Evolutionary conservation across 306 rosid species (phyloP).

Genomic region (Luffa aegyptiaca): DNA sequence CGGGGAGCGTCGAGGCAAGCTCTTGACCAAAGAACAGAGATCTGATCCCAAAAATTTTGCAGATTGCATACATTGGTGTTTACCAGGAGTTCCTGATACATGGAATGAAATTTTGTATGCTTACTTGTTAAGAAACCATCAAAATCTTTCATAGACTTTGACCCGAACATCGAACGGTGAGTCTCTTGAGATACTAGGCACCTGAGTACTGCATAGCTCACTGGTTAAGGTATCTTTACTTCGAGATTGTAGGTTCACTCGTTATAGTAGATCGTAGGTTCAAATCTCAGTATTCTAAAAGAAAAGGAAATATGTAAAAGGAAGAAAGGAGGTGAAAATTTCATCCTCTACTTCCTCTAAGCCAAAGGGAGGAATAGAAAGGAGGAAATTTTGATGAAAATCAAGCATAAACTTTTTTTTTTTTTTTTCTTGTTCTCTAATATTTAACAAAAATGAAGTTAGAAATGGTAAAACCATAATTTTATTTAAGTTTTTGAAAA

Average conservation of each 20-base stretch:
- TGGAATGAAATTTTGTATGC: slow-evolving; percentile 82
- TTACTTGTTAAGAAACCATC: slow-evolving; percentile 48
- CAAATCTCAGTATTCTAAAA: background rate
- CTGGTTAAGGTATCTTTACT: background rate
- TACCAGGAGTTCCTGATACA: slow-evolving; percentile 90
- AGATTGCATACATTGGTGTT: slow-evolving; percentile 90
- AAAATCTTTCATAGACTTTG: slow-evolving; percentile 23
- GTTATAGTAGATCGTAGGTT: background rate
- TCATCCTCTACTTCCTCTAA: background rate
- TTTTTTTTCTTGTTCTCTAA: too few relatives aligned
- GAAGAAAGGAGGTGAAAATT: background rate
- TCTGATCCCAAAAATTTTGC: slow-evolving; percentile 63
- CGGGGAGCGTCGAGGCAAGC: slow-evolving; percentile 78
- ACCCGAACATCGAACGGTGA: background rate
- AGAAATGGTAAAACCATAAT: too few relatives aligned
- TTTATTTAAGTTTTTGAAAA: too few relatives aligned
- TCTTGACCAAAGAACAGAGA: slow-evolving; percentile 66
- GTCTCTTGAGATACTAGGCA: background rate
- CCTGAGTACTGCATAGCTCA: too few relatives aligned
- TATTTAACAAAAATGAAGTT: too few relatives aligned
- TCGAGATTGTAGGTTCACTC: background rate
- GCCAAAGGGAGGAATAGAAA: background rate
- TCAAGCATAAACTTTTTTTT: too few relatives aligned
- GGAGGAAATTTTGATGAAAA: background rate
- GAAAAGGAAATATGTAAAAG: background rate